A percentile compares a stretch with the other conserved stretches of the same genome.
phyloP scores from a whole-genome alignment of 768 basidiomycete species.

The Leccinum broughii region DNA sequence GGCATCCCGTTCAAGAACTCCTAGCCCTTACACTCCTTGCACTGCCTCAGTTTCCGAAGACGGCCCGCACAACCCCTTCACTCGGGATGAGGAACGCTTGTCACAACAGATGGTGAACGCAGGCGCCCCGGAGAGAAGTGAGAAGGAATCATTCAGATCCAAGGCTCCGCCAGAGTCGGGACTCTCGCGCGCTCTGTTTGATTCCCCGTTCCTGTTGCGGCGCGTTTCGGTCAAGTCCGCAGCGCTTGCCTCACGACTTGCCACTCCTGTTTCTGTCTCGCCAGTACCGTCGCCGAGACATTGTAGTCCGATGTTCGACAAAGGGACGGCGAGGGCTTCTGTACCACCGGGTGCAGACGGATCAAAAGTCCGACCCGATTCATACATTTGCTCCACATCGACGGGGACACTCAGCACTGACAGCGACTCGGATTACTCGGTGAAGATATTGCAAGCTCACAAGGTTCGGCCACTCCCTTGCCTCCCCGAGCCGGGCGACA shows the following conservation, averaged over 20 bases:
- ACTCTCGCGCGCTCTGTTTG: not conserved
- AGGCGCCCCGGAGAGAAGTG: not conserved
- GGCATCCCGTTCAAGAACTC: constrained; percentile 1
- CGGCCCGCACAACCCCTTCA: not conserved
- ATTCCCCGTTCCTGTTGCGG: constrained; percentile 2
- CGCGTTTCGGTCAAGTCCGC: constrained; percentile 12
- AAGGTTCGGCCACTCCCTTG: constrained; percentile 13
- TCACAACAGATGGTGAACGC: constrained; percentile 1
- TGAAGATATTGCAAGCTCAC: constrained; percentile 1
- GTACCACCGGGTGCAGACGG: not conserved
- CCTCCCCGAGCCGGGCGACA: not conserved
- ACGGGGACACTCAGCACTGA: constrained; percentile 1
- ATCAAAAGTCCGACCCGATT: not conserved
- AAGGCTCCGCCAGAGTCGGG: constrained; percentile 13
- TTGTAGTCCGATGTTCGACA: constrained; percentile 7
- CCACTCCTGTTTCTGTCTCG: constrained; percentile 2
- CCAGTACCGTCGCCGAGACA: not conserved
- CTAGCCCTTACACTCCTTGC: constrained; percentile 4
- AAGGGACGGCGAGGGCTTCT: constrained; percentile 12
- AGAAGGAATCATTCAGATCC: constrained; percentile 5
- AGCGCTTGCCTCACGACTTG: constrained; percentile 11
- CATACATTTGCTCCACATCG: not conserved
- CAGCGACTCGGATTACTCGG: constrained; percentile 6
- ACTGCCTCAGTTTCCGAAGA: constrained; percentile 2
- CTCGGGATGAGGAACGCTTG: not conserved